A percentile compares a stretch with the other conserved stretches of the same genome.
phyloP scores from a whole-genome alignment of 2,329 filamentous ascomycete genomes.

The Calycina marina region DNA sequence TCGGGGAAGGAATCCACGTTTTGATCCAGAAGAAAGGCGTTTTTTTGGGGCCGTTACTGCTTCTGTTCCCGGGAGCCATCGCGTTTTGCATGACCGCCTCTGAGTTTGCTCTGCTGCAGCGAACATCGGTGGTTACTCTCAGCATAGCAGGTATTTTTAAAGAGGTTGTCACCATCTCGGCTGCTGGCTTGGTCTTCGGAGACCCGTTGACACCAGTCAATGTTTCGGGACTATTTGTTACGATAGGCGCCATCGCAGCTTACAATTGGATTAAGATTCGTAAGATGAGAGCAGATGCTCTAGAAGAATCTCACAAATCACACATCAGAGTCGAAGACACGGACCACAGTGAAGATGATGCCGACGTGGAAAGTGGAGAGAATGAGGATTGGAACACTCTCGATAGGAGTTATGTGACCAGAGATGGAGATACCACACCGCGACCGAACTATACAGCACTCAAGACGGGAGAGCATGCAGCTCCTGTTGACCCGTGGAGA shows the following conservation, averaged over 20 bases:
- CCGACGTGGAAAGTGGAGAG: slow-evolving; percentile 10
- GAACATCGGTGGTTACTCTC: slow-evolving; percentile 88
- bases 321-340: slow-evolving; percentile 7
- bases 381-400: slow-evolving; percentile 17
- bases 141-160: slow-evolving; percentile 98
- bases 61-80: slow-evolving; percentile 79
- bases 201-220: slow-evolving; percentile 82
- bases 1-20: slow-evolving; percentile 48
- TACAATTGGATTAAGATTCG: slow-evolving; percentile 94
- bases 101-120: slow-evolving; percentile 88
- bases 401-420: slow-evolving; percentile 15
- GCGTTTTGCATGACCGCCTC: slow-evolving; percentile 95
- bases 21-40: slow-evolving; percentile 56
- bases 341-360: slow-evolving; percentile 14
- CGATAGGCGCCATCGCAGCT: slow-evolving; percentile 68
- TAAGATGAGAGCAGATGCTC: slow-evolving; percentile 73
- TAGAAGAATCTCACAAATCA: slow-evolving; percentile 30
- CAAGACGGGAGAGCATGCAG: slow-evolving; percentile 5
- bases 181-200: slow-evolving; percentile 75
- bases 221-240: slow-evolving; percentile 72
- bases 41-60: slow-evolving; percentile 50
- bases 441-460: slow-evolving; percentile 4
- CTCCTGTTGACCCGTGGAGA: too few species aligned
- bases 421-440: slow-evolving; percentile 19
- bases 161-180: slow-evolving; percentile 89